Conservation (phyloP, 2,329 filamentous ascomycete genomes). For the Fusarium kyushuense region DNA sequence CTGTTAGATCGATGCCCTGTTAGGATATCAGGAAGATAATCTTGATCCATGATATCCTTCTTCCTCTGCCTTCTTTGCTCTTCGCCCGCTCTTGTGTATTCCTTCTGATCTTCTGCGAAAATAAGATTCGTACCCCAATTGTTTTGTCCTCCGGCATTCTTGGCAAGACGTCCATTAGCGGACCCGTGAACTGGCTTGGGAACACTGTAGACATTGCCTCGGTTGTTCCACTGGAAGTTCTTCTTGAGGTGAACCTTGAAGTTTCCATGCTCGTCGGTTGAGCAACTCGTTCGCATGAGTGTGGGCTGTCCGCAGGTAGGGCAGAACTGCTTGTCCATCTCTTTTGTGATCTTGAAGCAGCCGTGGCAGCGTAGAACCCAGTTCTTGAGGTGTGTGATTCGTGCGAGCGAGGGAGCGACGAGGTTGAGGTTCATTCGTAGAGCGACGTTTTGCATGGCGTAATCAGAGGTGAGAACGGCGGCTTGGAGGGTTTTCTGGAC, state of each 20-base stretch:
- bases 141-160: slow-evolving; percentile 79
- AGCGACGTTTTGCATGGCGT: slow-evolving; percentile 97
- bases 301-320: slow-evolving; percentile 89
- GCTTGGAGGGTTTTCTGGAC: slow-evolving; percentile 79
- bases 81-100: slow-evolving; percentile 76
- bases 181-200: slow-evolving; percentile 89
- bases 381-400: slow-evolving; percentile 86
- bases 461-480: slow-evolving; percentile 94
- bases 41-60: slow-evolving; percentile 92
- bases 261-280: slow-evolving; percentile 81
- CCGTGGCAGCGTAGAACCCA: slow-evolving; percentile 94
- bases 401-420: slow-evolving; percentile 80
- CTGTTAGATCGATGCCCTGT: slow-evolving; percentile 78
- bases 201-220: slow-evolving; percentile 91
- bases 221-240: slow-evolving; percentile 96
- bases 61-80: slow-evolving; percentile 75
- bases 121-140: slow-evolving; percentile 90
- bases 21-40: slow-evolving; percentile 87
- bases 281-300: slow-evolving; percentile 85
- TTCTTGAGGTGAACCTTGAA: slow-evolving; percentile 90
- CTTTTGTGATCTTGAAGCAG: slow-evolving; percentile 86
- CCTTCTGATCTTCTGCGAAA: slow-evolving; percentile 94
- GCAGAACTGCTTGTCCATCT: slow-evolving; percentile 93
- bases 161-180: slow-evolving; percentile 79
- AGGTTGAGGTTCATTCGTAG: slow-evolving; percentile 95